Evolutionary conservation across 2,329 filamentous ascomycete genomes (phyloP), one percentile per base, ranked within the genome.

Genomic region (Knufia petricola): DNA sequence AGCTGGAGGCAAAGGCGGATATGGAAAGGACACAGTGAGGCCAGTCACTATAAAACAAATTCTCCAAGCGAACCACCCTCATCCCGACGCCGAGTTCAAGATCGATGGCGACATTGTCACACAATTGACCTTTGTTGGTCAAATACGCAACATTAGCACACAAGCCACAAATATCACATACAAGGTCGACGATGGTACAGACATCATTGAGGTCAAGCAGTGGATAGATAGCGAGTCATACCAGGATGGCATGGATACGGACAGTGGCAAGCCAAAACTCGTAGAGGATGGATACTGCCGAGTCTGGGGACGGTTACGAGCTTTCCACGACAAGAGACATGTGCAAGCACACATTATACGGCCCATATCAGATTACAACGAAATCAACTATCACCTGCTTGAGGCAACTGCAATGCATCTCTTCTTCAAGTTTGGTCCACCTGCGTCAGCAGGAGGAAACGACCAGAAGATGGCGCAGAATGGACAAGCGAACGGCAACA

Each of bases 41-140:
- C 89, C 92, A 1, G 85, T 95, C 40, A 98, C 92, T 9, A 87
- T 96, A 69, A 95, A 95, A 68, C 92, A 98, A 69, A 78, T 95
- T 50, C 73, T 89, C 62, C 87, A 94, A 55, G 86, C 87, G 55
- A 76, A 84, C 55, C 83, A 87, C 67, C 78, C 82, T 32, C 83
- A 85, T 64, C 79, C 81, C 1, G 79, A 82, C 51, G 80, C 81
- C 49, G 82, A 87, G 30, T 92, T 94, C 75, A 81, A 81, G 55
- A 85, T 96, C 60, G 92, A 96, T 69, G 83, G 81, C 55, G 69
- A 74, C 40, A 77, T 84, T 55, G 73, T 89, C 52, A 82, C 81
- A 36, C 74, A 79, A 58, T 73, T 75, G 53, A 90, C 85, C 24
- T 83, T 96, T 58, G 80, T 98, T 52, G 92, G 87, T 46, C 90